A percentile compares a stretch with the other conserved stretches of the same genome.
Conservation (phyloP, 1,284 basidiomycete species). For the Cryptococcus amylolentus region DNA sequence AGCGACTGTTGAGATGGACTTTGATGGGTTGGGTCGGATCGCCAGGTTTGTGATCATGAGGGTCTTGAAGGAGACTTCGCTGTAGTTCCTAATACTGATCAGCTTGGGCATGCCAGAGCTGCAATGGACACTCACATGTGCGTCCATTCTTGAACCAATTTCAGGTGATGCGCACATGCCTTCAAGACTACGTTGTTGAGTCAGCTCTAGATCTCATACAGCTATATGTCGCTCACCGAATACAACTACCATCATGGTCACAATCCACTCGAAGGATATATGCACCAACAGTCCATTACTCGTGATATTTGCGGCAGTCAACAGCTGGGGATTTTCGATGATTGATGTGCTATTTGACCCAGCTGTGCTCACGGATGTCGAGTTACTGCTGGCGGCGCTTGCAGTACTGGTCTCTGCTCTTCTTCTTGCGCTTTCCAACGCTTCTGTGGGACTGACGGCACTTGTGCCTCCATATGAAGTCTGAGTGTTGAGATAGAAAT, state of each 20-base stretch:
- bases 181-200: slow-evolving; percentile 13
- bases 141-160: slow-evolving; percentile 24
- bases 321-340: slow-evolving; percentile 26
- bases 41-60: slow-evolving; percentile 29
- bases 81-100: slow-evolving; percentile 21
- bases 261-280: slow-evolving; percentile 29
- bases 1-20: slow-evolving; percentile 4
- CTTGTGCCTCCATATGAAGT: slow-evolving; percentile 14
- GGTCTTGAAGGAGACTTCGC: slow-evolving; percentile 35
- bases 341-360: slow-evolving; percentile 6
- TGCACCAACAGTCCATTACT: slow-evolving; percentile 33
- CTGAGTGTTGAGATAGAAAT: slow-evolving; percentile 34
- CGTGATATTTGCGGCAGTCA: slow-evolving; percentile 32
- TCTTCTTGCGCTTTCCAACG: not conserved
- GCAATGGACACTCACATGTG: slow-evolving; percentile 19
- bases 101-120: not conserved
- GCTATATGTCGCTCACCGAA: slow-evolving; percentile 26
- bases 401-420: not conserved
- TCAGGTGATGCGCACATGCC: slow-evolving; percentile 18
- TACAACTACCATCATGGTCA: slow-evolving; percentile 24
- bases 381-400: not conserved
- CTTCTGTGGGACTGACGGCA: not conserved
- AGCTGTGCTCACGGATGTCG: not conserved
- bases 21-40: slow-evolving; percentile 6
- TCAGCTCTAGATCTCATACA: not conserved